Base-by-base conservation (phyloP, 2,329 filamentous ascomycete species). In the Colletotrichum falcatum region DNA sequence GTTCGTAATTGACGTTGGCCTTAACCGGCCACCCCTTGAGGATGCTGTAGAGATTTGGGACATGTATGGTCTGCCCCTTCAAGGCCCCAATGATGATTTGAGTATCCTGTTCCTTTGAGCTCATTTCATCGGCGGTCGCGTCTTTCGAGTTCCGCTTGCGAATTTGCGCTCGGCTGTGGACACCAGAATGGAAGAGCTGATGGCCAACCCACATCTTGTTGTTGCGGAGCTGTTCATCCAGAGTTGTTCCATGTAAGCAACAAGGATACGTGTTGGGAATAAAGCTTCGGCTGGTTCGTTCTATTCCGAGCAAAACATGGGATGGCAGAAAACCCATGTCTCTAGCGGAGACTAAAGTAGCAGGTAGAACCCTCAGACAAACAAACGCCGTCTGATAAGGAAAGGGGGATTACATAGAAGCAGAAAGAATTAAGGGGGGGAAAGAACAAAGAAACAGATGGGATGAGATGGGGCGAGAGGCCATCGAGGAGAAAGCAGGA, bases 1-100 rank as follows among this genome's bases (percentile, higher is more conserved):
- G 61, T 2, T 62, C 65, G 68, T 78, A 74, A 59, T 75, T 71
- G 23, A 39, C 37, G 59, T 80, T 78, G 37, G 72, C 44, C n/a
- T 61, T 63, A 1, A 72, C 65, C 0, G 76, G 74, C 78, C 79
- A 80, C 12, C 64, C 39, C 16, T 61, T 61, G 64, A 80, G 75
- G 39, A 78, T 61, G 35, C 48, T 37, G 4, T 60, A 68, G 56
- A 80, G 73, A 46, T 77, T 72, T 6, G 79, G 76, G 26, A 80
- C 66, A 42, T 71, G 74, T 23, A 80, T 67, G 6, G 72, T 75
- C 58, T 77, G 73, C 59, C 78, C 78, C 16, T 74, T 73, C 56
- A 80, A 74, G 54, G 74, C 70, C 20, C 65, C 53, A 26, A 74
- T 59, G 37, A 77, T 70, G 58, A 72, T 62, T 23, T 33, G 59